Percentiles rank a stretch among this genome's conserved stretches.
Evolutionary conservation across 2,329 filamentous ascomycete species (phyloP).

Genomic region (Chaetomiaceae sp.): DNA sequence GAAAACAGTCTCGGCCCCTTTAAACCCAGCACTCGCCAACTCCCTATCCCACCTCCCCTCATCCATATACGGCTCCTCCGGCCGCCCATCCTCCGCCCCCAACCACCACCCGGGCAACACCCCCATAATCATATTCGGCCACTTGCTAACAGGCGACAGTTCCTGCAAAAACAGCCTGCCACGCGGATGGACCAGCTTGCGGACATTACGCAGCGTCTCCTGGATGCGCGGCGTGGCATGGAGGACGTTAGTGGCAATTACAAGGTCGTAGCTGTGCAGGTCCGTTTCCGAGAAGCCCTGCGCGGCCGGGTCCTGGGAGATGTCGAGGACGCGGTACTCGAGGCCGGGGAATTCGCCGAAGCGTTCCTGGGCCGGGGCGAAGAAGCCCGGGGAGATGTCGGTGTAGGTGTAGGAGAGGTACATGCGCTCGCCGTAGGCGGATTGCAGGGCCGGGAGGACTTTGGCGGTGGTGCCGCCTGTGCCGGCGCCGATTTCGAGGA

Average conservation of each 20-base stretch:
- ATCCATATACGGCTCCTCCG: constrained; percentile 13
- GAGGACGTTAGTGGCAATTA: constrained; percentile 36
- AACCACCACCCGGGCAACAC: constrained; percentile 34
- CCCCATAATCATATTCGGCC: constrained; percentile 20
- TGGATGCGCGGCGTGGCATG: constrained; percentile 32
- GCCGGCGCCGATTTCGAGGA: constrained; percentile 33
- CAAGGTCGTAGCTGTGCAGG: constrained; percentile 30
- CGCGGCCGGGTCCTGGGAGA: constrained; percentile 26
- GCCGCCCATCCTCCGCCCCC: constrained; percentile 25
- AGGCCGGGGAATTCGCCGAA: constrained; percentile 27
- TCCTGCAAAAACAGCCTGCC: constrained; percentile 34
- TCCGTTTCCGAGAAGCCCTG: constrained; percentile 36
- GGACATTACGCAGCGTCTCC: constrained; percentile 29
- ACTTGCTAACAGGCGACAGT: constrained; percentile 13
- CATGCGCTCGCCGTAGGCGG: not conserved
- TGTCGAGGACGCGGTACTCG: constrained; percentile 30
- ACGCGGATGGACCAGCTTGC: constrained; percentile 34
- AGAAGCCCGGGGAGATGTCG: constrained; percentile 27
- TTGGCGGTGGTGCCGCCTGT: constrained; percentile 30
- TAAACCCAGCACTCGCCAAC: constrained; percentile 15
- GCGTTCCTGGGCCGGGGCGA: constrained; percentile 27
- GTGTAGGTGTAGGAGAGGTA: constrained; percentile 21
- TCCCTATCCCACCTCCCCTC: constrained; percentile 17
- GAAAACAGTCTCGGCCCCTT: constrained; percentile 6
- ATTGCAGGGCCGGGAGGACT: constrained; percentile 9